Base-by-base conservation (phyloP, 1,139 yeast genomes). In the Hyphopichia khmerensis region DNA sequence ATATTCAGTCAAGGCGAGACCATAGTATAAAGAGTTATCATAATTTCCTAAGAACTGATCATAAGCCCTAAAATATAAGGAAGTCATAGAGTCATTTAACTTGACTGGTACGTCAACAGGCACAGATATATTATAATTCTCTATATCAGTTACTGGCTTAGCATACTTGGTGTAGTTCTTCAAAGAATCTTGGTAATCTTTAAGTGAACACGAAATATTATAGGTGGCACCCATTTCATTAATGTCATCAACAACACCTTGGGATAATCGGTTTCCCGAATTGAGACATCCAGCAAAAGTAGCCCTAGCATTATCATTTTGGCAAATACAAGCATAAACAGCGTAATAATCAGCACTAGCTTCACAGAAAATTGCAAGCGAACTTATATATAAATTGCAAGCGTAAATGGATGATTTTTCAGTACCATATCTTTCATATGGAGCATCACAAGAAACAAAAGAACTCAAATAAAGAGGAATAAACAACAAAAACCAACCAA, bases 1-100 rank as follows among this genome's bases (percentile, higher is more conserved):
- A 51, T 68, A 79, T 0, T 76, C 79, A 26, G 79, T 49, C 23
- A 70, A 42, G 2, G 72, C 82, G 18, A 70, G 59, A 10, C 85
- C 84, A 49, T 74, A 69, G 47, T 61, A 75, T 41, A 74, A 62
- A 3, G 82, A 68, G 40, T 62, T 56, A 41, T 62, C 59, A 46
- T 64, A 69, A 45, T 67, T 68, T 4, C 69, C 71, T 33, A 64
- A 52, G 44, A 63, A 69, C 33, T 53, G 54, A 11, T 48, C 49
- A 43, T 69, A 68, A 1, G 65, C 50, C 2, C 43, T 48, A 19
- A 43, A 33, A 42, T 56, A 64, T 9, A 53, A 27, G 1, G 36
- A 14, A 16, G 55, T 43, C 2, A 23, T 36, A 1, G 52, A 40
- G 2, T 38, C 31, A 32, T 63, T 46, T 14, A 65, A 45, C 8